Percentiles rank a stretch among this genome's conserved stretches.
phyloP scores from a whole-genome alignment of 2,329 filamentous ascomycete species.

The Diaporthe capsici region DNA sequence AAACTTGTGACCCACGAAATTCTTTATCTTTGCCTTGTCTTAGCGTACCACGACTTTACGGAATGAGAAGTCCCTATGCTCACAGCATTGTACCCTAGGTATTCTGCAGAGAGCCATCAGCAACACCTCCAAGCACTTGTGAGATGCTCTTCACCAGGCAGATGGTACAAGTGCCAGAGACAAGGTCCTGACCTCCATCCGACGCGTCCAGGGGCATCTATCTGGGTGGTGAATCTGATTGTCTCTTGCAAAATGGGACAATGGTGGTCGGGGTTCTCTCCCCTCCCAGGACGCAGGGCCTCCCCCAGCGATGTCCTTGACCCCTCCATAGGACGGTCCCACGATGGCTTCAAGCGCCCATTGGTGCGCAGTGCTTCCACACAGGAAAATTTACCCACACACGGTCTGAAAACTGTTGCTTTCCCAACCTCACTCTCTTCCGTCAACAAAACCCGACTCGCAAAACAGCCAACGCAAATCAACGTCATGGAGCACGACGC shows the following conservation, averaged over 20 bases:
- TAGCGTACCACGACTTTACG: background rate
- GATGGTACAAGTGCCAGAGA: background rate
- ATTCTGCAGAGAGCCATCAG: background rate
- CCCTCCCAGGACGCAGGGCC: too few relatives aligned
- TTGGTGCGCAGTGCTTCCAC: background rate
- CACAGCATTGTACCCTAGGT: background rate
- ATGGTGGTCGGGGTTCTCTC: background rate
- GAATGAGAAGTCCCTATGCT: background rate
- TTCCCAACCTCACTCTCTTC: background rate
- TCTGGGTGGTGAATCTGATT: background rate
- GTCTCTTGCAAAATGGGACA: background rate
- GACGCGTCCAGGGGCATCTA: background rate
- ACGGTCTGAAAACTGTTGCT: background rate
- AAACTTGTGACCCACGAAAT: background rate
- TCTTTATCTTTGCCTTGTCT: background rate
- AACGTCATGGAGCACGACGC: background rate
- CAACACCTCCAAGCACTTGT: background rate
- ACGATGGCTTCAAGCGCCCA: background rate
- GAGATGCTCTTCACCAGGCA: background rate
- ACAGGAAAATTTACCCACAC: background rate
- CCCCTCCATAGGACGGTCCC: too few relatives aligned
- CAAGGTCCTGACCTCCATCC: background rate
- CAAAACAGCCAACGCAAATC: background rate
- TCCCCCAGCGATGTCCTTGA: background rate
- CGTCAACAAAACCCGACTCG: background rate